A percentile compares a stretch with the other conserved stretches of the same genome.
These are phyloP conservation scores for Monascus purpureus DNA, from an alignment of 495 filamentous ascomycete genomes.

Conservation along the genomic window DNA sequence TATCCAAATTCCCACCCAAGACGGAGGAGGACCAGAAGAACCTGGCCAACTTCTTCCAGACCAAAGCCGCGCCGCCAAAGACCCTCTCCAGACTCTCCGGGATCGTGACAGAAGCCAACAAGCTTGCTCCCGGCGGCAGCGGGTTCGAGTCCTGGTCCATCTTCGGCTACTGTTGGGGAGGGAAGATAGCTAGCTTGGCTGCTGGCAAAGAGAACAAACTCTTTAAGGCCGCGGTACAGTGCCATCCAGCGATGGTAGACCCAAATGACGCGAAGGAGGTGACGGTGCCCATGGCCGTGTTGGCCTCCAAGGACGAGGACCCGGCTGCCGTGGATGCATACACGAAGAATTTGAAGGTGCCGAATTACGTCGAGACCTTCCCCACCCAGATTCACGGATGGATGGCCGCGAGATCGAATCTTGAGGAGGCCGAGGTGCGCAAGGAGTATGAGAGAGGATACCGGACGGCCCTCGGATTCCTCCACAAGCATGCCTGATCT, in stretches of 20 bases:
- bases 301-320: slow-evolving; percentile 47
- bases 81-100: slow-evolving; percentile 50
- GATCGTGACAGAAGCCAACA: slow-evolving; percentile 41
- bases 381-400: slow-evolving; percentile 75
- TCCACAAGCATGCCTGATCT: slow-evolving; percentile 54
- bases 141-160: slow-evolving; percentile 69
- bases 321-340: slow-evolving; percentile 56
- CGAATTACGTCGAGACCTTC: slow-evolving; percentile 71
- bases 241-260: slow-evolving; percentile 83
- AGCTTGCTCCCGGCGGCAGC: slow-evolving; percentile 19
- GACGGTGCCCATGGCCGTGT: slow-evolving; percentile 23
- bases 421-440: slow-evolving; percentile 51
- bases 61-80: slow-evolving; percentile 46
- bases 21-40: slow-evolving; percentile 66
- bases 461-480: slow-evolving; percentile 57
- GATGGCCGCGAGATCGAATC: slow-evolving; percentile 69
- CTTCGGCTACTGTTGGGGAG: slow-evolving; percentile 93
- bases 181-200: slow-evolving; percentile 59
- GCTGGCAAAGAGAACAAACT: slow-evolving; percentile 37
- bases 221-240: slow-evolving; percentile 57
- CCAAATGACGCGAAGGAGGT: slow-evolving; percentile 41
- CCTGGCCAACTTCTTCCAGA: slow-evolving; percentile 64
- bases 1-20: slow-evolving; percentile 47
- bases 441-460: slow-evolving; percentile 74
- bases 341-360: slow-evolving; percentile 46